phyloP scores from a whole-genome alignment of 352 stramenopile genomes.

The Phytophthora fragariae region DNA sequence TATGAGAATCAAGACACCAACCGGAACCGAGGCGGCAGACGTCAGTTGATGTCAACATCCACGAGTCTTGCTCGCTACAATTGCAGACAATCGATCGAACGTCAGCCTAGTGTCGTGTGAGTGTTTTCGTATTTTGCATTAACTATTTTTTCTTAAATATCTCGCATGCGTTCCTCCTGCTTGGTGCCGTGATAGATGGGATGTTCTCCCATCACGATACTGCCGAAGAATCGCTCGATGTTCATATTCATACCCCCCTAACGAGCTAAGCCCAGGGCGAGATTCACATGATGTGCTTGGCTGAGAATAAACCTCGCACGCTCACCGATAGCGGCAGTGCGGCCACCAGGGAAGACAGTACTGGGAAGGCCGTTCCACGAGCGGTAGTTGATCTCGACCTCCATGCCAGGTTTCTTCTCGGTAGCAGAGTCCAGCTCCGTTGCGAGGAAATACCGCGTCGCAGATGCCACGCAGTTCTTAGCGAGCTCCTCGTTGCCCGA shows the following conservation, averaged over 20 bases:
- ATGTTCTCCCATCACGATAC: background rate
- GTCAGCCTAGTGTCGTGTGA: conserved; percentile 11
- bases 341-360: conserved; percentile 65
- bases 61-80: conserved; percentile 13
- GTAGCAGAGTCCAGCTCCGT: conserved; percentile 69
- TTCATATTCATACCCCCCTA: conserved; percentile 45
- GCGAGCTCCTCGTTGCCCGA: conserved; percentile 44
- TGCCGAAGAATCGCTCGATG: conserved; percentile 10
- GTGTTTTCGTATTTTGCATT: conserved; percentile 40
- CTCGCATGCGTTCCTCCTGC: conserved; percentile 16
- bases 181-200: conserved; percentile 7
- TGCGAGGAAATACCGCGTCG: conserved; percentile 81
- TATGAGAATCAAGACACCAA: conserved; percentile 3
- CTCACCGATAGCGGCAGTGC: conserved; percentile 67
- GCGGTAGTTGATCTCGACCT: conserved; percentile 63
- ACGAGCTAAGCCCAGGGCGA: conserved; percentile 56
- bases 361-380: conserved; percentile 79
- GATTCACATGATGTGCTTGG: conserved; percentile 70
- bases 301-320: conserved; percentile 84
- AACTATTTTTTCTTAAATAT: conserved; percentile 42
- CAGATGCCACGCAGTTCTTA: conserved; percentile 55
- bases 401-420: conserved; percentile 71
- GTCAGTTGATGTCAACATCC: background rate
- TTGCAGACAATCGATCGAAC: conserved; percentile 18
- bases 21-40: conserved; percentile 6